Evolutionary conservation across 306 rosid genomes (phyloP), one percentile per base, ranked within the genome.

Genomic region (Acacia crassicarpa): DNA sequence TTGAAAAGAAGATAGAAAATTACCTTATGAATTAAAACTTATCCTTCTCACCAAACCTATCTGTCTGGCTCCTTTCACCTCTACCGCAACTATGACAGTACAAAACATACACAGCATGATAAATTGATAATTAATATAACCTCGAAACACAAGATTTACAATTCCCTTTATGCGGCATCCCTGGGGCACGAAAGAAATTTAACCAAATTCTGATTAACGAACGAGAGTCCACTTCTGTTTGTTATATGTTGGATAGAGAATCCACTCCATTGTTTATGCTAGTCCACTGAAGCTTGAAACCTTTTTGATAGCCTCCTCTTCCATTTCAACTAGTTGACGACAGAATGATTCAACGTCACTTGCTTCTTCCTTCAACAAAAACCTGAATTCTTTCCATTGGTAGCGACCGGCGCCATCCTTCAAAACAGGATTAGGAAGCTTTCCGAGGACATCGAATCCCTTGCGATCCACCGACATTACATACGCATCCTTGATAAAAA

Each of bases 381-480:
- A 85, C 80, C 97, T 90, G 75, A 87, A 92, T 41, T 91, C 94
- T 78, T 84, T 93, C 99, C 99, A 92, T 70, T 86, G 89, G 86
- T 81, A 86, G 14, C 87, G 79, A 61, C 86, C 86, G 43, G 77
- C 15, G 1, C 92, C 92, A 41, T 84, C 94, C 84, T 89, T 90
- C 73, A 51, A 66, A 59, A 61, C 80, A 6, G 92, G 84, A 82
- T 84, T 43, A 0, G 87, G 62, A 63, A 90, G 89, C 85, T 86
- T 95, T 74, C 91, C 95, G 74, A 93, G 79, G 61, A 93, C 89
- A 35, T 89, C 85, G 8, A 95, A 93, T n/a, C 98, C 98, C 91
- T 89, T 93, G 62, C 88, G 88, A 81, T 95, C 99, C 23, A 93
- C 63, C 0, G 96, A 91, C 46, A 88, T 30, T 68, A 93, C 61